Evolutionary conservation across 306 rosid species (phyloP).

Genomic region (Malus orientalis): DNA sequence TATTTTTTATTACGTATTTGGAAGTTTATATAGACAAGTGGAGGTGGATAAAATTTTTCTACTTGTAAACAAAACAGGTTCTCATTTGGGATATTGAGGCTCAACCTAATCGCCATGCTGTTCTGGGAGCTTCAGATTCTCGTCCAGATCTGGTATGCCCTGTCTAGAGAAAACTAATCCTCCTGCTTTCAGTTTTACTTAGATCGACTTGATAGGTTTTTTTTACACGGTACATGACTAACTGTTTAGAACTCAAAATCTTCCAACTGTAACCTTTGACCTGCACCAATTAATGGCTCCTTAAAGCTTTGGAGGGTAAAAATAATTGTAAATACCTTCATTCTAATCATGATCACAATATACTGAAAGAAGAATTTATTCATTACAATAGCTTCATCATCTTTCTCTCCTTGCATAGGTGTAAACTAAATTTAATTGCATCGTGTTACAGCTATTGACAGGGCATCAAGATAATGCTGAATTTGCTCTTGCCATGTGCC

Average conservation of each 20-base stretch:
- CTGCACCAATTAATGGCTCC: background rate
- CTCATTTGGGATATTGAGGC: slow-evolving; percentile 95
- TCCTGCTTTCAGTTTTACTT: background rate
- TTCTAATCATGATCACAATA: background rate
- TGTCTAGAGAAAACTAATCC: background rate
- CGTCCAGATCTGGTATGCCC: slow-evolving; percentile 79
- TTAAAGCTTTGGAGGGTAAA: background rate
- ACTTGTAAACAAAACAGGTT: slow-evolving; percentile 44
- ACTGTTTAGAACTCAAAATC: background rate
- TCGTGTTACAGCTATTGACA: slow-evolving; percentile 66
- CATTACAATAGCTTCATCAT: background rate
- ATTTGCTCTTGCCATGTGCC: slow-evolving; percentile 99
- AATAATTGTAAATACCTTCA: background rate
- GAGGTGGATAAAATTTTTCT: slow-evolving; percentile 1
- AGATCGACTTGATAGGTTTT: background rate
- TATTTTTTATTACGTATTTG: background rate
- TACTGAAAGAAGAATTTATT: background rate
- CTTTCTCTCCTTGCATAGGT: background rate
- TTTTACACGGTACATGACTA: background rate
- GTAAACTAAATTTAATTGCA: background rate
- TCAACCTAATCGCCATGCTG: slow-evolving; percentile 98
- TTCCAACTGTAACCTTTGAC: background rate
- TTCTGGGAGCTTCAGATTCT: slow-evolving; percentile 85
- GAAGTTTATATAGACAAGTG: background rate
- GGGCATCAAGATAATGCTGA: slow-evolving; percentile 99